Evolutionary conservation across 179 eudicot genomes (phyloP).

Genomic region (Gypsophila paniculata): DNA sequence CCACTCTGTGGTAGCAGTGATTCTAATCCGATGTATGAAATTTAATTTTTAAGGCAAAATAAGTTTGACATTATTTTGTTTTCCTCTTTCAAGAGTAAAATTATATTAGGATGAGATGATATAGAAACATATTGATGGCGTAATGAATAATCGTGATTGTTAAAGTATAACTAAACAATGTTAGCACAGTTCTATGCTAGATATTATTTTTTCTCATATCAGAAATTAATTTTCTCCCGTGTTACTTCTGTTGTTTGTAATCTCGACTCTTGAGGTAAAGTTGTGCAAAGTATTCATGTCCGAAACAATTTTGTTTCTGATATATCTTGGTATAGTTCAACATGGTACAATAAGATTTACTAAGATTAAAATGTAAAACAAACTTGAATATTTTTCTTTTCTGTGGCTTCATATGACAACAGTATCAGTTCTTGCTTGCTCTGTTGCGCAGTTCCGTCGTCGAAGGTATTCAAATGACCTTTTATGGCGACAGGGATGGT

Average conservation of each 20-base stretch:
- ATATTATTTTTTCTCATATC: background rate
- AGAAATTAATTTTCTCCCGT: background rate
- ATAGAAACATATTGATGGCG: background rate
- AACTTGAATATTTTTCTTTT: background rate
- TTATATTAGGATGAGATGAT: background rate
- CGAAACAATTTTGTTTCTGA: background rate
- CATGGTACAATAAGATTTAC: background rate
- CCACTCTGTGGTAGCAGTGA: background rate
- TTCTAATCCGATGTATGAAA: background rate
- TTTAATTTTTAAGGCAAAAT: background rate
- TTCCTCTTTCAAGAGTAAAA: background rate
- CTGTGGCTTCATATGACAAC: constrained; percentile 7
- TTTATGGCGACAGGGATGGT: background rate
- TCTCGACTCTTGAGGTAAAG: background rate
- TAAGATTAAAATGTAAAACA: background rate
- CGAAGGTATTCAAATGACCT: background rate
- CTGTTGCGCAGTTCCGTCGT: background rate
- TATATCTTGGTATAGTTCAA: background rate
- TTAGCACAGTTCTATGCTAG: background rate
- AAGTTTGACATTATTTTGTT: background rate
- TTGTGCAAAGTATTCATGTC: background rate
- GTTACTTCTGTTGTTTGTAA: background rate
- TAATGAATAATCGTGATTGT: background rate
- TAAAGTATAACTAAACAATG: background rate
- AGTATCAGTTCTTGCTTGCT: background rate